phyloP scores from a whole-genome alignment of 176 grass and related monocot genomes.

The Puya raimondii region DNA sequence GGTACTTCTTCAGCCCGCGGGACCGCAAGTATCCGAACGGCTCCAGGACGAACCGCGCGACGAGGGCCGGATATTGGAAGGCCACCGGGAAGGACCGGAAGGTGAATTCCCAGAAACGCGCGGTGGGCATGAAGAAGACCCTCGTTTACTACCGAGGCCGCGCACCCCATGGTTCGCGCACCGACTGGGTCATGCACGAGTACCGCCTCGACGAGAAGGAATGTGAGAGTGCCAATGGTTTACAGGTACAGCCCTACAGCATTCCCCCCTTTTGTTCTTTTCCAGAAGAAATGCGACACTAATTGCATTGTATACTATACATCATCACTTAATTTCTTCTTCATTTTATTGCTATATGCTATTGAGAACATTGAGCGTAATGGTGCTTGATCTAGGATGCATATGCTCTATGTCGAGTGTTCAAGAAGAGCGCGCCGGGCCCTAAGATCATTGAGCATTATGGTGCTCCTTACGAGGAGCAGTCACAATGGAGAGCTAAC shows the following conservation, averaged over 20 bases:
- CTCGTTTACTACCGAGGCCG: constrained; percentile 92
- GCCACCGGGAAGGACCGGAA: constrained; percentile 91
- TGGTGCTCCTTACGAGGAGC: constrained; percentile 29
- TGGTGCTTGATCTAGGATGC: constrained; percentile 45
- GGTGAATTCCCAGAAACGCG: constrained; percentile 63
- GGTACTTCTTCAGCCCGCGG: constrained; percentile 99
- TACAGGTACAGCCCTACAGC: constrained; percentile 49
- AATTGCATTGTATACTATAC: too few relatives aligned
- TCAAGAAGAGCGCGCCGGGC: constrained; percentile 77
- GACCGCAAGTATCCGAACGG: constrained; percentile 98
- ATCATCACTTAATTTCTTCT: background rate
- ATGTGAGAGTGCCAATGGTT: constrained; percentile 65
- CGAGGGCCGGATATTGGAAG: constrained; percentile 95
- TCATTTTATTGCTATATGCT: background rate
- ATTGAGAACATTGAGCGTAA: background rate
- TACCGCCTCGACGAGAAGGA: constrained; percentile 93
- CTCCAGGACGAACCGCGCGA: constrained; percentile 94
- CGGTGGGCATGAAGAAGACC: constrained; percentile 92
- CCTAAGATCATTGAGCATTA: constrained; percentile 83
- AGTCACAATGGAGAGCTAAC: constrained; percentile 43
- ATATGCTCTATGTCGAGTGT: constrained; percentile 86
- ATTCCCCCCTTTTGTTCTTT: background rate
- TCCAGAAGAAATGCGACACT: too few relatives aligned
- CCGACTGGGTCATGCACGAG: constrained; percentile 98
- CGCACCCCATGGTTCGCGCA: constrained; percentile 87